Evolutionary conservation across 768 basidiomycete species (phyloP), one percentile per base, ranked within the genome.

Genomic region (Rhodotorula diobovata): DNA sequence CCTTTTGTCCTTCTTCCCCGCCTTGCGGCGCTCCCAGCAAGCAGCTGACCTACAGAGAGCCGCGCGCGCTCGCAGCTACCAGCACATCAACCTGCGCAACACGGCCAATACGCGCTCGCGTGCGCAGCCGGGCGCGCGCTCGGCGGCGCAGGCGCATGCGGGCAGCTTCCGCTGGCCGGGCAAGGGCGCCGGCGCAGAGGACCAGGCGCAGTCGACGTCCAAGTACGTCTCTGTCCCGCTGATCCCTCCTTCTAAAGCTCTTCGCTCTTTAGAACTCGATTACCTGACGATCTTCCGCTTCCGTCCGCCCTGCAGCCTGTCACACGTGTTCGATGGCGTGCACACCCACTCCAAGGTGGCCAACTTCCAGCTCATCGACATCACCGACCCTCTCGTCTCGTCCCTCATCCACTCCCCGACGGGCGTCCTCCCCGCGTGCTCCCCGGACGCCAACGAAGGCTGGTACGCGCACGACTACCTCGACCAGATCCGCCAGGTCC

Each of bases 311-410:
- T 16, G n/a, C 67, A 82, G 79, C 34, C 84, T 83, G 76, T 89
- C 89, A 0, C 92, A 98, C 79, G 85, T 93, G 43, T 99, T 98
- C 75, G 92, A 99, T 79, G 96, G 95, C 0, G 79, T 86, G 68
- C 86, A 85, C 14, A 80, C 92, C 57, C 87, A 88, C 56, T 88
- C 89, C 76, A 90, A 95, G 79, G 89, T 91, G 0, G 93, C 92
- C 2, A 90, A 92, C 28, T 99, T 91, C 81, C 96, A 98, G 80
- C 83, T 99, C 12, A 90, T 90, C 79, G 96, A 99, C 79, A 90
- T 99, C 73, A 81, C 84, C 14, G 96, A 99, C 79, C 87, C 88
- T 12, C 88, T 93, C 85, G 81, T 96, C 59, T 86, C 86, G 74
- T 83, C 84, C 48, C 88, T 94, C 86, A 90, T 98, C 62, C 85